phyloP scores from a whole-genome alignment of 768 basidiomycete species.

The Phaffia tasmanica region DNA sequence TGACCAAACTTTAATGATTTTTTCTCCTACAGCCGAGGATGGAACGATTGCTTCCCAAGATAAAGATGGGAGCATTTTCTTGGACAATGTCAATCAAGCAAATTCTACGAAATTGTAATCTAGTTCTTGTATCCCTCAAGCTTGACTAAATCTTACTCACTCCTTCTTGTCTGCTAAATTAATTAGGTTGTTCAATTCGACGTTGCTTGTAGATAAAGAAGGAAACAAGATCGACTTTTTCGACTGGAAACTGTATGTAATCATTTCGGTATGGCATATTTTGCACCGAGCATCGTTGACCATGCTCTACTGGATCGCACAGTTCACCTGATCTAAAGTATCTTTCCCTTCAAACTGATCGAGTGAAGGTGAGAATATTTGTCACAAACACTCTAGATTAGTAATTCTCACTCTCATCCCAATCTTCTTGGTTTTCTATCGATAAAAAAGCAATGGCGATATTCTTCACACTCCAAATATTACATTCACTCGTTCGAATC shows the following conservation, averaged over 20 bases:
- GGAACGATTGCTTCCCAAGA: conserved; percentile 65
- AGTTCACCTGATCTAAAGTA: conserved; percentile 78
- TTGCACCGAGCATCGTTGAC: not conserved
- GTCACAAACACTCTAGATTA: not conserved
- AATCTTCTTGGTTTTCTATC: not conserved
- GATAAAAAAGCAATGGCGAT: conserved; percentile 70
- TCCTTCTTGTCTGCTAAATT: conserved; percentile 8
- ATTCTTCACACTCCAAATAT: conserved; percentile 51
- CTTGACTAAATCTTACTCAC: conserved; percentile 47
- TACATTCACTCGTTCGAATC: conserved; percentile 72
- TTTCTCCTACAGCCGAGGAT: conserved; percentile 61
- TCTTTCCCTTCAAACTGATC: conserved; percentile 66
- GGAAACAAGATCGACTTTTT: conserved; percentile 47
- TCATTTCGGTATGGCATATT: not conserved
- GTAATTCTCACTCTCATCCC: conserved; percentile 10
- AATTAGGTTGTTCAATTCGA: not conserved
- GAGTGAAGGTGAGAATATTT: conserved; percentile 51
- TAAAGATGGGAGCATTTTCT: conserved; percentile 54
- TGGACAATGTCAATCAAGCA: conserved; percentile 60
- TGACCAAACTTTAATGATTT: not conserved
- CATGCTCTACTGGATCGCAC: not conserved
- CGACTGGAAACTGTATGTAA: conserved; percentile 53
- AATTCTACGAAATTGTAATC: too few species aligned
- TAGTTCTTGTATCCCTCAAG: conserved; percentile 25
- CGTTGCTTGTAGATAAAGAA: conserved; percentile 43